phyloP scores from a whole-genome alignment of 176 grass and related monocot species.

The Eragrostis nindensis region DNA sequence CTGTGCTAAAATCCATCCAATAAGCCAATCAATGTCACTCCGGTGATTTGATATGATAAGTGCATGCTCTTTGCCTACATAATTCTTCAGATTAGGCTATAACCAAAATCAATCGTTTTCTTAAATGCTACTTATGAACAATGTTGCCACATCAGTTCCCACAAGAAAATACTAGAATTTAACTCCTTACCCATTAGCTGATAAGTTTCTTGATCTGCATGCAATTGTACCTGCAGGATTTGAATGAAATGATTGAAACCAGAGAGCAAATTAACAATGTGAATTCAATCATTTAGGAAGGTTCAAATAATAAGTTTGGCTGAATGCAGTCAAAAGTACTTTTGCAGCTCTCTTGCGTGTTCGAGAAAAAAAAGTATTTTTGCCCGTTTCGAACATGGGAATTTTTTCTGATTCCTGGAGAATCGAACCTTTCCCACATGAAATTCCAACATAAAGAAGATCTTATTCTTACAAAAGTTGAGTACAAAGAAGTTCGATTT shows the following conservation, averaged over 20 bases:
- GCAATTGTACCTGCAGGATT: conserved; percentile 60
- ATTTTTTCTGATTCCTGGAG: not conserved
- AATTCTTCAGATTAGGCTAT: conserved; percentile 33
- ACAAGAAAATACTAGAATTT: not conserved
- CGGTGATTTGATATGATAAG: conserved; percentile 78
- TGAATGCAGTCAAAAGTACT: not conserved
- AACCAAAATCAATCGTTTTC: not conserved
- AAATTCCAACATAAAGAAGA: not conserved
- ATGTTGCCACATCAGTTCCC: conserved; percentile 28
- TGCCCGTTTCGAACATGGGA: not conserved
- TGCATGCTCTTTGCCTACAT: conserved; percentile 79
- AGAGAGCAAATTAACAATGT: conserved; percentile 2
- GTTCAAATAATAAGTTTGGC: not conserved
- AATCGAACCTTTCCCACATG: not conserved
- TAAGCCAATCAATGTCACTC: conserved; percentile 95
- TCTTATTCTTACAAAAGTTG: not conserved
- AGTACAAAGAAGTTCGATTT: not conserved
- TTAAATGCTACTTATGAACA: not conserved
- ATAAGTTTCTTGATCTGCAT: conserved; percentile 59
- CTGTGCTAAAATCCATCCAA: conserved; percentile 91
- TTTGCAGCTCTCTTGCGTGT: too few relatives aligned
- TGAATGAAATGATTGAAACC: conserved; percentile 7
- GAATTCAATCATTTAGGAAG: conserved; percentile 17
- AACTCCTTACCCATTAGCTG: conserved; percentile 68
- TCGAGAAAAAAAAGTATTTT: too few relatives aligned